A percentile compares a stretch with the other conserved stretches of the same genome.
These are phyloP conservation scores for Vinca minor DNA, from an alignment of 257 asterid genomes.

Conservation along the genomic window DNA sequence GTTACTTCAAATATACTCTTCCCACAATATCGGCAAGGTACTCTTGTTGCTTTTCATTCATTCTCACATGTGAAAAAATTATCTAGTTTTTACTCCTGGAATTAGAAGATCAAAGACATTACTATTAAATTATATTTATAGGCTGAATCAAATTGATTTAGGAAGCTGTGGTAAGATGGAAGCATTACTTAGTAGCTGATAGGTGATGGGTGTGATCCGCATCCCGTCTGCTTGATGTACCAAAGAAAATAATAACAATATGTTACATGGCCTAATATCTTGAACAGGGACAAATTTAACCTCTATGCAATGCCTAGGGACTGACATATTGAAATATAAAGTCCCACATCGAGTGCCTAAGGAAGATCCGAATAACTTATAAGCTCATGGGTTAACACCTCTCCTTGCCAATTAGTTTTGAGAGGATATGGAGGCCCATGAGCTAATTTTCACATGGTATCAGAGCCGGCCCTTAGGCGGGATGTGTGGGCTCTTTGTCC, in stretches of 20 bases:
- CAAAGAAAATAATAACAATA: neutral
- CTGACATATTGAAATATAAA: no score
- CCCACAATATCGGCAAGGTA: constrained; percentile 96
- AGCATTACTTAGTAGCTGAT: neutral
- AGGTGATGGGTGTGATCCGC: neutral
- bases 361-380: no score
- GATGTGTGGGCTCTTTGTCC: no score
- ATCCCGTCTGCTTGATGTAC: neutral
- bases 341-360: no score
- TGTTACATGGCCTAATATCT: neutral
- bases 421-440: no score
- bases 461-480: no score
- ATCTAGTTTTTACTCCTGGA: neutral
- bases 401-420: no score
- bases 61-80: constrained; percentile 3
- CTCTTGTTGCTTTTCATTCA: constrained; percentile 3
- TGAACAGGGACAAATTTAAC: neutral
- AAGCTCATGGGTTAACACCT: no score
- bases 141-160: neutral
- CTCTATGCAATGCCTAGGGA: neutral
- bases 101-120: neutral
- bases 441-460: no score
- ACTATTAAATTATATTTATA: no score
- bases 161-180: neutral
- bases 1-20: constrained; percentile 79